Evolutionary conservation across 768 basidiomycete genomes (phyloP), one percentile per base, ranked within the genome.

Genomic region (Leccinum obscurum): DNA sequence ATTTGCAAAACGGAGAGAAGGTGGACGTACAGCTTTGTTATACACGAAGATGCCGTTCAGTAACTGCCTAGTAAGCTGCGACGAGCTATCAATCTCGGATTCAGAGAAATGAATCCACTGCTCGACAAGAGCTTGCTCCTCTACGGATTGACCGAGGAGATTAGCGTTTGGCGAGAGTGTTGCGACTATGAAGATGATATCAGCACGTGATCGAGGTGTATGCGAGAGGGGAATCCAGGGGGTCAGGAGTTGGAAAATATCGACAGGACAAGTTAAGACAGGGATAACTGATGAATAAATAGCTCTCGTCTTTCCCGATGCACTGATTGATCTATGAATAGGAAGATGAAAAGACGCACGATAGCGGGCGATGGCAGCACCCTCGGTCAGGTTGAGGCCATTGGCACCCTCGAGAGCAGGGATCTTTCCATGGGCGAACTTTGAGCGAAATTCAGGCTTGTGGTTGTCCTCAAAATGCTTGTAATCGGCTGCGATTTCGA

Each of bases 81-180:
- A 74, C 66, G 72, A 63, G 17, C 44, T 17, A 44, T 77, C 77
- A 62, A 93, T 78, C 72, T 93, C 91, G 35, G 76, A 69, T 70
- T 95, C 92, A 13, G 79, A 79, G 59, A 92, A 86, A 66, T 89
- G 86, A 56, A 81, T 70, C 94, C 94, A 99, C 74, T 96, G 92
- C 66, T 93, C 86, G 58, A 98, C 78, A 55, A 88, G 77, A 32
- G 93, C 95, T 30, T 82, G 77, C 28, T 92, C 89, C 71, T 92
- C 80, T 49, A 70, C 56, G 55, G 81, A 80, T 52, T 80, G 70
- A 54, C 94, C 92, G 34, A 95, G 80, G 50, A 99, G 86, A 51
- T 82, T 85, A 59, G 87, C 82, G 76, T 94, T 92, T 72, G 92
- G 87, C 10, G 88, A 84, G 55, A 90, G 81, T 35, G 77, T 63